Evolutionary conservation across 83 land plant genomes (phyloP), one percentile per base, ranked within the genome.

Genomic region (Thuja plicata): DNA sequence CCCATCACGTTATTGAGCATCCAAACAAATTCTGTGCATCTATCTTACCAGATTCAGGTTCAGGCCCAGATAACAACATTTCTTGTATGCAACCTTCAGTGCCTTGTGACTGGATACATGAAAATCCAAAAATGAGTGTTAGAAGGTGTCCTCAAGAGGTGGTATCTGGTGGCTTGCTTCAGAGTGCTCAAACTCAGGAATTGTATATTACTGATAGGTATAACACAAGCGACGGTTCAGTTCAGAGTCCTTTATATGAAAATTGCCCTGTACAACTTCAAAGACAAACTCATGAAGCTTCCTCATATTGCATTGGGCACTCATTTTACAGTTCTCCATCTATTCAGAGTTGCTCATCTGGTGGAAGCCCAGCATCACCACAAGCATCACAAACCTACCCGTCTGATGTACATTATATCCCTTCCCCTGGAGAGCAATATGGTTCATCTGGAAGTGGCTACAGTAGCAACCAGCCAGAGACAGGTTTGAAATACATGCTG

Each of bases 371-470:
- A 8, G 38, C 88, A 86, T 94, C 95, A 41, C 93, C 91, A 84
- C 94, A 93, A 77, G 83, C 88, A 34, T 94, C 93, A 62, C 89
- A 91, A 62, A 87, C 91, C 74, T 92, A 88, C 74, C 73, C 83
- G 1, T 89, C 93, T 10, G 93, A 92, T 76, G 82, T 55, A 54
- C 91, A 81, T 79, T 84, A 84, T 84, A 34, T 17, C 60, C 86
- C 88, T 57, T 88, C 94, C 17, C 91, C 91, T 37, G 90, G 91
- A 73, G 87, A 66, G 19, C 79, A 89, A 41, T 79, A 89, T 76
- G 92, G 93, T 19, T 92, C 94, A 30, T 87, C 93, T 9, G 45
- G 90, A 5, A 93, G 92, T 83, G 91, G 86, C 5, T 91, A 93
- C 48, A 92, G 96, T 81, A 37, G 92, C 45, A 92, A 91, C 38